phyloP scores from a whole-genome alignment of 176 grass and related monocot genomes.

The Oryza brachyantha region DNA sequence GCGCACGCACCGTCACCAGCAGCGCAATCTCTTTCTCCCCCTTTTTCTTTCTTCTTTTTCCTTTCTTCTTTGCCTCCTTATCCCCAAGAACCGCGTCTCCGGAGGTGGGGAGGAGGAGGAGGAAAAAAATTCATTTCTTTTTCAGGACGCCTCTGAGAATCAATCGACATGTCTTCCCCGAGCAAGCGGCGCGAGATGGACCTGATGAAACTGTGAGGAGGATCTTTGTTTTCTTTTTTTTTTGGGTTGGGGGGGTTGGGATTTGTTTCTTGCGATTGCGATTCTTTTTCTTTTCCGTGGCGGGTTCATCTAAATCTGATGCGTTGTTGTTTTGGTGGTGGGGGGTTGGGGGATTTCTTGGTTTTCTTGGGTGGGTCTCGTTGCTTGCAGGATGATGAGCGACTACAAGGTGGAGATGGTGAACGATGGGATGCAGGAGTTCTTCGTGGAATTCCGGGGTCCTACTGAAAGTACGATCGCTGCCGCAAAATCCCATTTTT shows the following conservation, averaged over 20 bases:
- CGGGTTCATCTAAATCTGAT: conserved; percentile 21
- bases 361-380: neutral
- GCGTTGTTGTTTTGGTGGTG: neutral
- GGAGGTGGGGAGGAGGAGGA: neutral
- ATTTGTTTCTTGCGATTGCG: neutral
- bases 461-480: conserved; percentile 75
- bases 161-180: conserved; percentile 68
- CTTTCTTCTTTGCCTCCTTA: neutral
- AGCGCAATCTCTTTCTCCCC: conserved; percentile 24
- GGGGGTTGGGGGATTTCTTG: neutral
- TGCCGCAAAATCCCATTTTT: conserved; percentile 5
- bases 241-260: too few relatives aligned
- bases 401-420: conserved; percentile 99
- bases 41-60: conserved; percentile 1
- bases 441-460: conserved; percentile 89
- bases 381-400: conserved; percentile 93
- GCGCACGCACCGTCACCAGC: conserved; percentile 35
- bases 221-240: too few relatives aligned
- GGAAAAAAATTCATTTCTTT: neutral
- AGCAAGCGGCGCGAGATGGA: conserved; percentile 99
- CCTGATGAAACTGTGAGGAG: conserved; percentile 93
- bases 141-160: neutral
- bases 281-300: conserved; percentile 16
- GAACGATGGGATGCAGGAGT: conserved; percentile 99
- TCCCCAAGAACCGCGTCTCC: conserved; percentile 33